A percentile compares a stretch with the other conserved stretches of the same genome.
Evolutionary conservation across 768 basidiomycete species (phyloP).

Genomic region (Amyloporia xantha): DNA sequence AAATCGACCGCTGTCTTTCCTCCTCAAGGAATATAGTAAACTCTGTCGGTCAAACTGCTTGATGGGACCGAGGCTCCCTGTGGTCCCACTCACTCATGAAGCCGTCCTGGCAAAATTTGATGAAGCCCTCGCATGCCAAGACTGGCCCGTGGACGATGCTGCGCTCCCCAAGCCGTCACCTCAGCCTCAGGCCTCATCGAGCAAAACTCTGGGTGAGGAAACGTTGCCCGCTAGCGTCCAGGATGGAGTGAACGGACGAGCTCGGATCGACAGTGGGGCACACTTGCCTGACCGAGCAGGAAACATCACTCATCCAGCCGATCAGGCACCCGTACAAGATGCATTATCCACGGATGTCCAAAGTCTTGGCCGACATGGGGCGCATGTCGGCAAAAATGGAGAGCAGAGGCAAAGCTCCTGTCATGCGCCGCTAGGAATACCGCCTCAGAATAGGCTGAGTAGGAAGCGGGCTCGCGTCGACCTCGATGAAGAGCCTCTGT

Average conservation of each 20-base stretch:
- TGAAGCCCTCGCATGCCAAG: not conserved
- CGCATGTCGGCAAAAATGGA: not conserved
- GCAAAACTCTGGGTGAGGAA: not conserved
- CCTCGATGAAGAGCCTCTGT: not conserved
- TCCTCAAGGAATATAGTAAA: not conserved
- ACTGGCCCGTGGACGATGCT: conserved; percentile 5
- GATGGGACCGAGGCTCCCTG: not conserved
- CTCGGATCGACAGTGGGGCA: not conserved
- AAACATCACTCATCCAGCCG: too few species aligned
- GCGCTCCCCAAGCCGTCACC: not conserved
- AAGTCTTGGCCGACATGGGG: not conserved
- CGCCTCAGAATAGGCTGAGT: not conserved
- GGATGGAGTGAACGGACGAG: not conserved
- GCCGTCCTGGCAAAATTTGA: conserved; percentile 4
- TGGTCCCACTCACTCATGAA: conserved; percentile 1
- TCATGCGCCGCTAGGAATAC: not conserved
- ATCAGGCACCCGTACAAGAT: not conserved
- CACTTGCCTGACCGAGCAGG: not conserved
- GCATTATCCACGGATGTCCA: not conserved
- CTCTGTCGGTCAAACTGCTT: not conserved
- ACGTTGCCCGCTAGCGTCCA: not conserved
- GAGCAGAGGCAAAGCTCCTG: not conserved
- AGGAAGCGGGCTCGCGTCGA: not conserved
- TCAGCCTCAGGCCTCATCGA: not conserved
- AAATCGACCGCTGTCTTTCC: not conserved